phyloP scores from a whole-genome alignment of 768 basidiomycete species.

The Gyrodon lividus region DNA sequence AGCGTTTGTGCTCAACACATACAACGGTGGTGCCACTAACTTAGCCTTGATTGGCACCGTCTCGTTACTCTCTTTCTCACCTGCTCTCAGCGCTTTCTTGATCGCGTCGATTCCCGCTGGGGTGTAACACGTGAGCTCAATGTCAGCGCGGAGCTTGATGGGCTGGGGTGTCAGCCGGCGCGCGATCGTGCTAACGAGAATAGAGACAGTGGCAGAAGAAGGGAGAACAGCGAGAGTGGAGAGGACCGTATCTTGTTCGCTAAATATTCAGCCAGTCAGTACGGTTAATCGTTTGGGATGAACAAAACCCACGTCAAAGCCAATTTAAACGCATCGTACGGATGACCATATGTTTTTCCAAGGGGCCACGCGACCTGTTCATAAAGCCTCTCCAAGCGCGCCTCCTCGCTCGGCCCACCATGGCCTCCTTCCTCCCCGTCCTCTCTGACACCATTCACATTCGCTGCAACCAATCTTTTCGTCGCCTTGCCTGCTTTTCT shows the following conservation, averaged over 20 bases:
- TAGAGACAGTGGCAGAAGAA: slow-evolving; percentile 52
- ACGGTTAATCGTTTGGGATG: too few relatives aligned
- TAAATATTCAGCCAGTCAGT: slow-evolving; percentile 20
- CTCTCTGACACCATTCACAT: slow-evolving; percentile 41
- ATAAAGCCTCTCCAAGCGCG: slow-evolving; percentile 81
- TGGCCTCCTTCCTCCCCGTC: slow-evolving; percentile 39
- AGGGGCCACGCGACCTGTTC: slow-evolving; percentile 93
- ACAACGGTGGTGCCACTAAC: slow-evolving; percentile 93
- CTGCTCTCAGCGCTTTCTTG: slow-evolving; percentile 84
- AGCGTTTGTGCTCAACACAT: slow-evolving; percentile 93
- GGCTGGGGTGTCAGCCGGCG: slow-evolving; percentile 96
- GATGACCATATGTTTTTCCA: slow-evolving; percentile 87
- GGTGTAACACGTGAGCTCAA: slow-evolving; percentile 95
- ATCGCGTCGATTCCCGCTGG: slow-evolving; percentile 97
- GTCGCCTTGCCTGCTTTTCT: slow-evolving; percentile 46
- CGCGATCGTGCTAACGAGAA: slow-evolving; percentile 83
- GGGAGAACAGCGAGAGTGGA: slow-evolving; percentile 60
- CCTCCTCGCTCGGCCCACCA: slow-evolving; percentile 61
- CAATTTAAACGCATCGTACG: slow-evolving; percentile 97
- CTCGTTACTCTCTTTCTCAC: slow-evolving; percentile 84
- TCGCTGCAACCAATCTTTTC: slow-evolving; percentile 42
- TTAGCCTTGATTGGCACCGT: slow-evolving; percentile 96
- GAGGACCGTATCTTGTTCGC: slow-evolving; percentile 82
- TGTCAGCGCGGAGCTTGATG: slow-evolving; percentile 97
- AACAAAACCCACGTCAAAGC: slow-evolving; percentile 73